A percentile compares a stretch with the other conserved stretches of the same genome.
Evolutionary conservation across 345 rosid species (phyloP).

Genomic region (Gossypium mustelinum): DNA sequence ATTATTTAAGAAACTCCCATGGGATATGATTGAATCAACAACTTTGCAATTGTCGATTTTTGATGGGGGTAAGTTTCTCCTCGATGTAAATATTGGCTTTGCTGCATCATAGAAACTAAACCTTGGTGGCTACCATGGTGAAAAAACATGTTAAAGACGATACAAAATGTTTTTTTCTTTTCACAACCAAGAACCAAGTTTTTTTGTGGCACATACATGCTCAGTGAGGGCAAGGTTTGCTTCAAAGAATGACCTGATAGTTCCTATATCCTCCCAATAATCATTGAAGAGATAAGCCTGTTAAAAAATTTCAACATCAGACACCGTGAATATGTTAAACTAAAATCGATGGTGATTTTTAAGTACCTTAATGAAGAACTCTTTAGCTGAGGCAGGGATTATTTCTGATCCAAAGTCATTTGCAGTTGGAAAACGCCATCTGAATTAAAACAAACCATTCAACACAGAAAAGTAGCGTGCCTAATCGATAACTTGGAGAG

Average conservation of each 20-base stretch:
- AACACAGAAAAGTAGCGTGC: background rate
- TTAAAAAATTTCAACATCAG: constrained; percentile 20
- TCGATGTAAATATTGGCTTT: constrained; percentile 83
- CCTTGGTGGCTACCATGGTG: constrained; percentile 60
- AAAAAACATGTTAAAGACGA: constrained; percentile 14
- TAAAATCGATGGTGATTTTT: background rate
- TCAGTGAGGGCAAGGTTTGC: constrained; percentile 81
- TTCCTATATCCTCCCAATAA: constrained; percentile 98
- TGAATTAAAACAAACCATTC: constrained; percentile 24
- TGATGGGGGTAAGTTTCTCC: constrained; percentile 89
- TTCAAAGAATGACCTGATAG: constrained; percentile 90
- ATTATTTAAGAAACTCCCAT: constrained; percentile 76
- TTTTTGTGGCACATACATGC: constrained; percentile 51
- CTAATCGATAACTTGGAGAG: background rate
- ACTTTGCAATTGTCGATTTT: constrained; percentile 82
- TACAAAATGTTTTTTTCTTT: background rate
- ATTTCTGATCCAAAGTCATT: constrained; percentile 95
- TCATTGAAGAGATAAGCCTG: constrained; percentile 96
- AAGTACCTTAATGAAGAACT: constrained; percentile 57
- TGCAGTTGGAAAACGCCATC: constrained; percentile 99
- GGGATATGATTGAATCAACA: constrained; percentile 82
- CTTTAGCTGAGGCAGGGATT: constrained; percentile 87
- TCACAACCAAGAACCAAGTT: no score
- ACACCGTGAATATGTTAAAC: background rate
- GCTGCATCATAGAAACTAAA: constrained; percentile 94